phyloP scores from a whole-genome alignment of 176 grass and related monocot species.

The Paspalum notatum region DNA sequence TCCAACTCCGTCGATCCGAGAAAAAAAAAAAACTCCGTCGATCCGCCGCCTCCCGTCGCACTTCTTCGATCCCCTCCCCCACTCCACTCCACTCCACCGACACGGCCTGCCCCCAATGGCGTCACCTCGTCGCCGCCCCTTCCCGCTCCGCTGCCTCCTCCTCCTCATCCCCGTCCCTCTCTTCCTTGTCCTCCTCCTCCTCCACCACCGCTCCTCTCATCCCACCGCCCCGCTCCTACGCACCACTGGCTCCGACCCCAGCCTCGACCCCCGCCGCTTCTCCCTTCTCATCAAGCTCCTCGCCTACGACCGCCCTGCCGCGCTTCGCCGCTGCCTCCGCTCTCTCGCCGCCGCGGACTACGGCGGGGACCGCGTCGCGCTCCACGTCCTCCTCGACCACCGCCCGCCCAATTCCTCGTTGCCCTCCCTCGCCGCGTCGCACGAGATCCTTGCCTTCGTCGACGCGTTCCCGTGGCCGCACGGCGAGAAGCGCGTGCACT shows the following conservation, averaged over 20 bases:
- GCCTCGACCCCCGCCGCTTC: slow-evolving; percentile 54
- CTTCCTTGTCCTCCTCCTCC: slow-evolving; percentile 41
- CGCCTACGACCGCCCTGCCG: slow-evolving; percentile 69
- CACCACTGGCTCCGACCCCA: background rate
- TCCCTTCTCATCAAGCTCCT: slow-evolving; percentile 81
- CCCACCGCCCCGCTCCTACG: slow-evolving; percentile 8
- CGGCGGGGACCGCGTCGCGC: slow-evolving; percentile 68
- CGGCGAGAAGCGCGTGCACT: slow-evolving; percentile 77
- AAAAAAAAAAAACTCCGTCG: slow-evolving; percentile 1
- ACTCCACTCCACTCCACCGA: background rate
- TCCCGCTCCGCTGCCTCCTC: slow-evolving; percentile 53
- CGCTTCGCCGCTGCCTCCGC: slow-evolving; percentile 80
- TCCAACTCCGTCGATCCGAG: slow-evolving; percentile 17
- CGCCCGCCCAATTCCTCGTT: slow-evolving; percentile 40
- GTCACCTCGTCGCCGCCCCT: slow-evolving; percentile 47
- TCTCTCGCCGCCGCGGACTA: slow-evolving; percentile 83
- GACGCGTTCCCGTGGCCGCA: slow-evolving; percentile 66
- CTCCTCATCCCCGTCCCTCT: slow-evolving; percentile 50
- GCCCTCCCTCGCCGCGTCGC: slow-evolving; percentile 48
- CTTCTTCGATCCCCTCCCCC: slow-evolving; percentile 10
- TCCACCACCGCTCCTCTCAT: slow-evolving; percentile 40
- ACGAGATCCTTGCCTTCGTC: slow-evolving; percentile 62
- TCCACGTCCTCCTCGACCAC: slow-evolving; percentile 86
- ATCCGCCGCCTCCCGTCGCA: background rate
- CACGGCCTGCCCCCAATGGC: slow-evolving; percentile 46